phyloP scores from a whole-genome alignment of 345 rosid species.

The Aquilaria malaccensis region DNA sequence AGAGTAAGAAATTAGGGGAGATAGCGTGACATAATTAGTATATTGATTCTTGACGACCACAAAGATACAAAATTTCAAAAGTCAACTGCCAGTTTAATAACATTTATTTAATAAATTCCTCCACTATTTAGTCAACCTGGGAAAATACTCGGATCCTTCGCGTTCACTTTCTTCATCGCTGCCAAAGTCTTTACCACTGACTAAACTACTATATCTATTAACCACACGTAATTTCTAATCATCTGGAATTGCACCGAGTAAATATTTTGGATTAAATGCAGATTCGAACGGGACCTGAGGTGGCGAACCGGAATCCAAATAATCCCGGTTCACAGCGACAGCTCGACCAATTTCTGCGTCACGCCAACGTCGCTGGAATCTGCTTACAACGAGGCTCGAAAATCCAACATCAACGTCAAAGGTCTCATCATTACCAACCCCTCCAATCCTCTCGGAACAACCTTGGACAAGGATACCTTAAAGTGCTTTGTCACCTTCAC shows the following conservation, averaged over 20 bases:
- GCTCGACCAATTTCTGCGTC: slow-evolving; percentile 57
- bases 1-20: too few relatives aligned
- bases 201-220: too few relatives aligned
- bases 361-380: slow-evolving; percentile 46
- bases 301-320: slow-evolving; percentile 73
- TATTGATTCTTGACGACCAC: too few relatives aligned
- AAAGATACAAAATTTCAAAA: too few relatives aligned
- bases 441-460: slow-evolving; percentile 81
- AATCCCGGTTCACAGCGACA: slow-evolving; percentile 60
- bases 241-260: background rate
- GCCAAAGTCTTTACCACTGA: too few relatives aligned
- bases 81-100: too few relatives aligned
- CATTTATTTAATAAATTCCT: too few relatives aligned
- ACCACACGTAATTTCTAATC: too few relatives aligned
- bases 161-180: too few relatives aligned
- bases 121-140: too few relatives aligned
- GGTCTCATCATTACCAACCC: slow-evolving; percentile 80
- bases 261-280: slow-evolving; percentile 17
- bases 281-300: slow-evolving; percentile 71
- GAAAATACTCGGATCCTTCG: too few relatives aligned
- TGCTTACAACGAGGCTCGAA: slow-evolving; percentile 43
- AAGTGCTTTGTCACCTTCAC: slow-evolving; percentile 39
- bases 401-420: slow-evolving; percentile 45
- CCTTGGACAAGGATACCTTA: slow-evolving; percentile 43
- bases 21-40: too few relatives aligned